A percentile compares a stretch with the other conserved stretches of the same genome.
phyloP scores from a whole-genome alignment of 2,329 filamentous ascomycete genomes.

The Aspergillus tubingensis region DNA sequence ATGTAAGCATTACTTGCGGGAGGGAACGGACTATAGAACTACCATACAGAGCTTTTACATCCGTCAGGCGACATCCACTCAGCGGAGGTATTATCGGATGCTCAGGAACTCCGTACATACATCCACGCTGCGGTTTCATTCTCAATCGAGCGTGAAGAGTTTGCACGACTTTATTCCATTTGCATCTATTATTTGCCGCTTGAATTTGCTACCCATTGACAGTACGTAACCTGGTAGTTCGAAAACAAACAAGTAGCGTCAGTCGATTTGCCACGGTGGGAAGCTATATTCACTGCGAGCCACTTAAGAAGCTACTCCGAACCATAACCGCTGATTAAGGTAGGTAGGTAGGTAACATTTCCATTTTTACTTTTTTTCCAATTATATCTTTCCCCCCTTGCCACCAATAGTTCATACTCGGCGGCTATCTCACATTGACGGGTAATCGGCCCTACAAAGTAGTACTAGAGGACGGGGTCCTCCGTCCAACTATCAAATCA shows the following conservation, averaged over 20 bases:
- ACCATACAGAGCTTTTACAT: not conserved
- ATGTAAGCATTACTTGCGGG: not conserved
- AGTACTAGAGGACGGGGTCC: not conserved
- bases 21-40: not conserved
- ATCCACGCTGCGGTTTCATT: not conserved
- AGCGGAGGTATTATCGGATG: not conserved
- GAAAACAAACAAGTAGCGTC: not conserved
- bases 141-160: not conserved
- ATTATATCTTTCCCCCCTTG: not conserved
- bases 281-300: not conserved
- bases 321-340: slow-evolving; percentile 4
- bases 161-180: not conserved
- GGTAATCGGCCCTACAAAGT: not conserved
- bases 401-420: not conserved
- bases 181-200: not conserved
- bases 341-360: not conserved
- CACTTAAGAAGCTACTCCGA: not conserved
- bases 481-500: not conserved
- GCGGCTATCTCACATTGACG: not conserved
- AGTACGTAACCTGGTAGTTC: not conserved
- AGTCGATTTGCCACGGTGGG: not conserved
- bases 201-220: not conserved
- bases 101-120: not conserved
- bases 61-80: not conserved
- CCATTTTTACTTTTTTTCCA: slow-evolving; percentile 7